phyloP scores from a whole-genome alignment of 257 asterid species.

The Plantago ovata region DNA sequence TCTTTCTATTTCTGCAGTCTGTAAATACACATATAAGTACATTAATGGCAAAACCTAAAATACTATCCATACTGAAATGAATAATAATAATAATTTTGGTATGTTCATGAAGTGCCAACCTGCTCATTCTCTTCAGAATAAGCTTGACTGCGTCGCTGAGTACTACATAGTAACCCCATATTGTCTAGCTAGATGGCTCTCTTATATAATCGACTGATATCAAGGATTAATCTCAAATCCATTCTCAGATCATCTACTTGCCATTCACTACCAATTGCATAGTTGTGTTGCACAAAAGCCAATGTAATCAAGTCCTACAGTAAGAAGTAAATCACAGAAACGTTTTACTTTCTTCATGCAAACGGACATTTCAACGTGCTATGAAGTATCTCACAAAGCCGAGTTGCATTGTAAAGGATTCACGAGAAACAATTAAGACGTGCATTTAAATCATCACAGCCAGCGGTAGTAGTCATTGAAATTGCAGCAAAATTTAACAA shows the following conservation, averaged over 20 bases:
- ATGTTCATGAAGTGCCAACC: slow-evolving; percentile 39
- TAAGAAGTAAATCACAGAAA: slow-evolving; percentile 1
- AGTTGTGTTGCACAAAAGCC: slow-evolving; percentile 2
- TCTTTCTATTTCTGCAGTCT: slow-evolving; percentile 97
- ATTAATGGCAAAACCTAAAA: slow-evolving; percentile 11
- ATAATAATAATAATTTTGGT: not conserved
- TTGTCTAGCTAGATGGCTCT: slow-evolving; percentile 46
- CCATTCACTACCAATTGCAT: slow-evolving; percentile 31
- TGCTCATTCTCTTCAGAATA: slow-evolving; percentile 82
- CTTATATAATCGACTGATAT: slow-evolving; percentile 30
- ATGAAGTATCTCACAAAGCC: not conserved
- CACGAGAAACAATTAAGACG: not conserved
- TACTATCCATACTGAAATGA: slow-evolving; percentile 1
- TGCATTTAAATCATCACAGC: not conserved
- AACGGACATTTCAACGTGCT: not conserved
- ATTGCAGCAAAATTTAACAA: too few species aligned
- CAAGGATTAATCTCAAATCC: slow-evolving; percentile 30
- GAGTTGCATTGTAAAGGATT: not conserved
- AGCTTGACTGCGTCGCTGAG: slow-evolving; percentile 63
- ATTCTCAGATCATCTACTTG: slow-evolving; percentile 21
- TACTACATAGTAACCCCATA: slow-evolving; percentile 95
- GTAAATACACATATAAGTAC: slow-evolving; percentile 22
- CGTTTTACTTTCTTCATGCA: slow-evolving; percentile 4
- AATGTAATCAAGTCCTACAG: slow-evolving; percentile 5
- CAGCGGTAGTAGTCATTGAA: not conserved